Conservation (phyloP, 2,329 filamentous ascomycete genomes). For the Alternaria sp. region DNA sequence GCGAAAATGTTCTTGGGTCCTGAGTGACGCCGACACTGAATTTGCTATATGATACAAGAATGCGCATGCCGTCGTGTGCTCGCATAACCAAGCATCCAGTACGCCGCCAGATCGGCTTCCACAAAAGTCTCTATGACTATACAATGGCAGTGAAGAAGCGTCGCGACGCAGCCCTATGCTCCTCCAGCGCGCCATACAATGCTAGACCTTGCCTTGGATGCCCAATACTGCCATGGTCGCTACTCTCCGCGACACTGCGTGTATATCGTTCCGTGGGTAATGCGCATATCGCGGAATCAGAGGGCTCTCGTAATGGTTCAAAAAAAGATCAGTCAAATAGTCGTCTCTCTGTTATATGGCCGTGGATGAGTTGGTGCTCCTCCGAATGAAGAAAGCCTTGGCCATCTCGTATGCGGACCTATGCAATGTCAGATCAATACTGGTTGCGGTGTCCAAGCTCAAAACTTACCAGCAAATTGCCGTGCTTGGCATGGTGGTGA, state of each 20-base stretch:
- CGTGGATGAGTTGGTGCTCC: slow-evolving; percentile 38
- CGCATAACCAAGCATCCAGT: slow-evolving; percentile 31
- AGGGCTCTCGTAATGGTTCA: slow-evolving; percentile 3
- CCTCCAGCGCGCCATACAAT: slow-evolving; percentile 21
- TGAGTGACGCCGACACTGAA: slow-evolving; percentile 15
- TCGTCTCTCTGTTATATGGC: slow-evolving; percentile 29
- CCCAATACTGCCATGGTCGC: slow-evolving; percentile 18
- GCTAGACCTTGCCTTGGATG: slow-evolving; percentile 25
- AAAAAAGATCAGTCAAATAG: slow-evolving; percentile 4
- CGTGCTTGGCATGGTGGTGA: slow-evolving; percentile 97
- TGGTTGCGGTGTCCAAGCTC: background rate
- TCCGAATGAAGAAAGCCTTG: slow-evolving; percentile 68
- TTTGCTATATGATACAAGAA: slow-evolving; percentile 41
- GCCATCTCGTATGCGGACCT: slow-evolving; percentile 72
- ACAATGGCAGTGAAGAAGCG: slow-evolving; percentile 29
- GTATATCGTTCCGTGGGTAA: slow-evolving; percentile 19
- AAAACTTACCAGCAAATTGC: slow-evolving; percentile 91
- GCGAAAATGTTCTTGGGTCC: background rate
- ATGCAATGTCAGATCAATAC: slow-evolving; percentile 14
- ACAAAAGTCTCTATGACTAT: slow-evolving; percentile 38
- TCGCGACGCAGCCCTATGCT: slow-evolving; percentile 19
- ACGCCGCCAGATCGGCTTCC: slow-evolving; percentile 36
- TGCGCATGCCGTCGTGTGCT: slow-evolving; percentile 32
- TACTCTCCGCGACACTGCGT: slow-evolving; percentile 15
- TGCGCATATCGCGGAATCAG: slow-evolving; percentile 14